phyloP scores from a whole-genome alignment of 257 asterid genomes.

The Euphrasia confusa region DNA sequence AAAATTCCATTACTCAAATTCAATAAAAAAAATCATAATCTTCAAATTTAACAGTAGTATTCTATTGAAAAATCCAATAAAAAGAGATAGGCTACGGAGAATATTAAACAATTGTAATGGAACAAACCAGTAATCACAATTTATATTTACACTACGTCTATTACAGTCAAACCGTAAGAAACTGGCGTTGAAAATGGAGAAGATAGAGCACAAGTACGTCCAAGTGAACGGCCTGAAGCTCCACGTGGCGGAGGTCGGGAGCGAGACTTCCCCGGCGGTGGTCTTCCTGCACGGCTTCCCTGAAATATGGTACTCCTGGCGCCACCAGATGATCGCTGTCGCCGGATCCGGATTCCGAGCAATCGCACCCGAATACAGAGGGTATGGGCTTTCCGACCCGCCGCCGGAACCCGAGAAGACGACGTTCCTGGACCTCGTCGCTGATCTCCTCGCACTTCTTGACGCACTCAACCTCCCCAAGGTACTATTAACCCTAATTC shows the following conservation, averaged over 20 bases:
- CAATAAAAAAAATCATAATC: too few species aligned
- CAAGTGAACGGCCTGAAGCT: constrained; percentile 39
- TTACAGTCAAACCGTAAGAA: too few species aligned
- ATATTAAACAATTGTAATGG: too few species aligned
- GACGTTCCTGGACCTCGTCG: constrained; percentile 30
- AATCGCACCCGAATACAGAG: constrained; percentile 30
- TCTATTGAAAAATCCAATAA: too few species aligned
- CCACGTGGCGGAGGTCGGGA: constrained; percentile 43
- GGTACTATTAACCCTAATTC: constrained; percentile 26
- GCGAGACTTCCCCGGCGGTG: constrained; percentile 24
- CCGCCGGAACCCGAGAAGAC: constrained; percentile 34
- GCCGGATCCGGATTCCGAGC: constrained; percentile 26
- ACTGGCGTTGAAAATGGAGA: constrained; percentile 23
- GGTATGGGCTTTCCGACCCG: constrained; percentile 41
- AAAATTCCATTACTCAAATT: too few species aligned
- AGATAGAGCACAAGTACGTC: constrained; percentile 36
- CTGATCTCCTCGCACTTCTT: constrained; percentile 39
- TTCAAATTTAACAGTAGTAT: too few species aligned
- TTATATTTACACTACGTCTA: too few species aligned
- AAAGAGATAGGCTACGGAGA: too few species aligned
- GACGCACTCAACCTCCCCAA: constrained; percentile 46
- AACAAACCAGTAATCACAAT: too few species aligned
- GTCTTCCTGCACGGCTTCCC: constrained; percentile 39
- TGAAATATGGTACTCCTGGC: constrained; percentile 35
- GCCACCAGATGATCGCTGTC: constrained; percentile 17